phyloP scores from a whole-genome alignment of 2,329 filamentous ascomycete genomes.

The Venturia asperata region DNA sequence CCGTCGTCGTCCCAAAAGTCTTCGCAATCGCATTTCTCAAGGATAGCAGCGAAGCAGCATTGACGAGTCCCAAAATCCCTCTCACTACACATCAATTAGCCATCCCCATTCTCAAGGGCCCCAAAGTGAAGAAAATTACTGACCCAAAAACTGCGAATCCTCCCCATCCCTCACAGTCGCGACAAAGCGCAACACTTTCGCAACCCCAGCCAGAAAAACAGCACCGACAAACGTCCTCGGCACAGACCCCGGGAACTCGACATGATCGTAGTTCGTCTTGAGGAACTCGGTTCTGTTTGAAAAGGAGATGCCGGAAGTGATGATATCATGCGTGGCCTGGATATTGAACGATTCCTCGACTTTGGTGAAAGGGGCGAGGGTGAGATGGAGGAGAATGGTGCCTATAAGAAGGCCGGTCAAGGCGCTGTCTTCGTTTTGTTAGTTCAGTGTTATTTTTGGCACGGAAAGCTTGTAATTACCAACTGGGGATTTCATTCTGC shows the following conservation, averaged over 20 bases:
- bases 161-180: constrained; percentile 6
- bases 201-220: constrained; percentile 64
- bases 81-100: constrained; percentile 47
- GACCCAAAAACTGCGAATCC: constrained; percentile 15
- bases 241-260: constrained; percentile 82
- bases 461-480: neutral
- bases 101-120: neutral
- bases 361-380: constrained; percentile 81
- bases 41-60: constrained; percentile 59
- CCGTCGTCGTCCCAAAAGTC: constrained; percentile 61
- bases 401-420: constrained; percentile 51
- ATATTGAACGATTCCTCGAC: constrained; percentile 99
- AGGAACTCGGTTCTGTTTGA: constrained; percentile 49
- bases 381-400: constrained; percentile 61
- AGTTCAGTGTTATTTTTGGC: neutral
- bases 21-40: constrained; percentile 58
- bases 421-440: neutral
- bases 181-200: constrained; percentile 53
- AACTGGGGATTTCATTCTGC: constrained; percentile 6
- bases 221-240: constrained; percentile 86
- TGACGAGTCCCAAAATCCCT: constrained; percentile 68
- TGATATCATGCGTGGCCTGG: constrained; percentile 84
- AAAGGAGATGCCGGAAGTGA: constrained; percentile 69
- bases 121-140: neutral
- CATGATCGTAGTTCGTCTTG: constrained; percentile 71